Base-by-base conservation (phyloP, 2,329 filamentous ascomycete genomes). In the Colletotrichum eremochloae region DNA sequence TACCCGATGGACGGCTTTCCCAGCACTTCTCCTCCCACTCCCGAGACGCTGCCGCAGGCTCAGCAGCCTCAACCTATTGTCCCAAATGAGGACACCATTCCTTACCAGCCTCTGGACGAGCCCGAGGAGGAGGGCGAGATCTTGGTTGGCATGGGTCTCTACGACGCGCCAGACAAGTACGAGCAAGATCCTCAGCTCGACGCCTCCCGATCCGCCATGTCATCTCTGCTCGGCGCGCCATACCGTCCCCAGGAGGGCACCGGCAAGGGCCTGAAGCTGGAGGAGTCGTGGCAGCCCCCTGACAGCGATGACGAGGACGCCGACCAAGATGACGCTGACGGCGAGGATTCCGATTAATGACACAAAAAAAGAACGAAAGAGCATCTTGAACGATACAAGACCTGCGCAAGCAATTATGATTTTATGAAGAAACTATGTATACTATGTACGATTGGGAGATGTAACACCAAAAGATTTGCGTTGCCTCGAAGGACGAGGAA, bases 91-190 rank as follows among this genome's bases (percentile, higher is more conserved):
- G 87, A 88, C 69, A 79, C 81, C 7, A 84, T 86, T 62, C 80
- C 84, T 14, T 88, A 86, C 73, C 82, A 87, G 67, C 76, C 86
- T 7, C 80, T 89, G 33, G 86, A 87, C 42, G 86, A 89, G 50
- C 78, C 83, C 14, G 84, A 88, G 60, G 89, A 90, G 38, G 84
- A 88, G 18, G 92, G 90, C 48, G 93, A 95, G 77, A 92, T 94
- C 72, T 86, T 96, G 1, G 87, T 95, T n/a, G 93, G 93, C 29
- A 92, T 96, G 88, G 94, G 94, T 0, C 87, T 96, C 0, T 96
- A 96, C 80, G 93, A 94, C 77, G 84, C 89, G 5, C 93, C 93
- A 0, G 91, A 91, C 67, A 88, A 89, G 77, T 76, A 81, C 53
- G 81, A 85, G 9, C 81, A 84, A 29, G 86, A 88, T 67, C 82